These are phyloP conservation scores for Tulasnella sp. DNA, from an alignment of 768 basidiomycete genomes.

Conservation along the genomic window DNA sequence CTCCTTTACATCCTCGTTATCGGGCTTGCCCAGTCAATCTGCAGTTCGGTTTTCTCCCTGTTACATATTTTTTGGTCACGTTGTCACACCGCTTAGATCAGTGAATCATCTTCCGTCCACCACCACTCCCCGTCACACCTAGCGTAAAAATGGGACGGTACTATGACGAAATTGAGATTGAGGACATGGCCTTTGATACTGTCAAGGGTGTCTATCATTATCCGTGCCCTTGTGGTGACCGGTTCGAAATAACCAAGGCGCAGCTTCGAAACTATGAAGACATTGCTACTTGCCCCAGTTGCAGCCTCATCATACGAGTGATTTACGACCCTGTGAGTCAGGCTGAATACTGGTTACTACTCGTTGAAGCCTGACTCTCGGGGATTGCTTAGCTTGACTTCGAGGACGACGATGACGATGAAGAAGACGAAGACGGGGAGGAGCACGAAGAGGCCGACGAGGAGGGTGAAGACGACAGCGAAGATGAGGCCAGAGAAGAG, in stretches of 20 bases:
- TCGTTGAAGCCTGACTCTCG: conserved; percentile 1
- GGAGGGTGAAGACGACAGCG: conserved; percentile 32
- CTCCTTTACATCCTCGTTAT: too few species aligned
- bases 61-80: too few species aligned
- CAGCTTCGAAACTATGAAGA: conserved; percentile 87
- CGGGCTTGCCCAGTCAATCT: too few species aligned
- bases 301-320: conserved; percentile 82
- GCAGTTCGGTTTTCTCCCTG: too few species aligned
- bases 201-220: conserved; percentile 81
- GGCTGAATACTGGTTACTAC: not conserved
- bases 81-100: too few species aligned
- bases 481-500: conserved; percentile 29
- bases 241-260: conserved; percentile 82
- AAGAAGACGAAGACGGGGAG: conserved; percentile 26
- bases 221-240: conserved; percentile 95
- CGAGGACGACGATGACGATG: conserved; percentile 61
- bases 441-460: conserved; percentile 28
- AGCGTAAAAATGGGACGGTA: conserved; percentile 53
- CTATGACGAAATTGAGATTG: conserved; percentile 96
- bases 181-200: conserved; percentile 88
- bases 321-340: conserved; percentile 81
- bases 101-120: too few species aligned
- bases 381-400: conserved; percentile 52
- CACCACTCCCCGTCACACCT: not conserved
- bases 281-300: conserved; percentile 91